Evolutionary conservation across 2,329 filamentous ascomycete species (phyloP).

Genomic region (Botrytis paeoniae): DNA sequence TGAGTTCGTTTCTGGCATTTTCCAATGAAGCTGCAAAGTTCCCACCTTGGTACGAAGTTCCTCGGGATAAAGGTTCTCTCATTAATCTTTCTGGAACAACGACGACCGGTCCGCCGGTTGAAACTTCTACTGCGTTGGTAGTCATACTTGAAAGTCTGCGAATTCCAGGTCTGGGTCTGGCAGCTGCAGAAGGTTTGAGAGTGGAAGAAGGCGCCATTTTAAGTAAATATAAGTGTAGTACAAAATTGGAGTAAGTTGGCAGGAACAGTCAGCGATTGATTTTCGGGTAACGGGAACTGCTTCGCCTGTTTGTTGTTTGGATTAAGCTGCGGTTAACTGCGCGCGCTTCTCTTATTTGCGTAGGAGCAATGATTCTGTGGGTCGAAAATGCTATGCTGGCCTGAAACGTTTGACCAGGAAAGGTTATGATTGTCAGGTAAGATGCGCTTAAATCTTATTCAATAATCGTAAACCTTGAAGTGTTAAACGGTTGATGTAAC

Average conservation of each 20-base stretch:
- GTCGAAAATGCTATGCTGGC: background rate
- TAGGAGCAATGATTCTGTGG: background rate
- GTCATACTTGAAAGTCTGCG: constrained; percentile 38
- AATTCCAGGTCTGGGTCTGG: constrained; percentile 33
- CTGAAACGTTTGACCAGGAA: constrained; percentile 2
- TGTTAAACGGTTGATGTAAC: background rate
- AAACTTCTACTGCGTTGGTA: constrained; percentile 37
- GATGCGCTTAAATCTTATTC: constrained; percentile 2
- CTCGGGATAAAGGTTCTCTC: constrained; percentile 25
- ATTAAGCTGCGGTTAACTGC: background rate
- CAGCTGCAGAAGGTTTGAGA: constrained; percentile 19
- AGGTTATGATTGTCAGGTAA: background rate
- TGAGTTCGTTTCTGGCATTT: constrained; percentile 38
- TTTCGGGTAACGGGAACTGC: background rate
- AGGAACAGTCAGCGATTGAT: background rate
- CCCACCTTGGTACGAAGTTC: constrained; percentile 32
- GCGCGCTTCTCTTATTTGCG: constrained; percentile 4
- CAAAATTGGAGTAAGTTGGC: background rate
- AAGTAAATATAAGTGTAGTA: background rate
- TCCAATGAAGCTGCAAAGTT: constrained; percentile 39
- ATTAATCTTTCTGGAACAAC: constrained; percentile 38
- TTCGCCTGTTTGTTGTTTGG: constrained; percentile 13
- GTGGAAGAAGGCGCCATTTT: constrained; percentile 17
- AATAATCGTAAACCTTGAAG: background rate
- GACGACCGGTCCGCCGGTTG: constrained; percentile 36